These are phyloP conservation scores for Ajuga chamaepitys DNA, from an alignment of 257 asterid genomes.

Conservation along the genomic window DNA sequence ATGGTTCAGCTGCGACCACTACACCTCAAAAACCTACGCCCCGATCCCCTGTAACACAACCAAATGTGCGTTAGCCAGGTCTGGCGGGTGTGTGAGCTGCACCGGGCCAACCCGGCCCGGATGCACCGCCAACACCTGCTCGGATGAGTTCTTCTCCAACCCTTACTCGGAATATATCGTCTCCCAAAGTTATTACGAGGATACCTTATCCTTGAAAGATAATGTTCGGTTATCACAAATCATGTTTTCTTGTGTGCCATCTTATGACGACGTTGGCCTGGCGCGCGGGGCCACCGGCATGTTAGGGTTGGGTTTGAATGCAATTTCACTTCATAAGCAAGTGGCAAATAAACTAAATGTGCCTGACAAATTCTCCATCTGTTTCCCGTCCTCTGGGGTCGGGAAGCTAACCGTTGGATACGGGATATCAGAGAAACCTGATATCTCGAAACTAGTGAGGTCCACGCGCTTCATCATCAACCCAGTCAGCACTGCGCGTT, in stretches of 20 bases:
- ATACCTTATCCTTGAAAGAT: constrained; percentile 1
- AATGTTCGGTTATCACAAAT: background rate
- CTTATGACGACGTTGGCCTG: constrained; percentile 19
- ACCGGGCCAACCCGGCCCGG: constrained; percentile 31
- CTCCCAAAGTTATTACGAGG: constrained; percentile 19
- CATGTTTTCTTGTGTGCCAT: constrained; percentile 21
- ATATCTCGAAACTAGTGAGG: background rate
- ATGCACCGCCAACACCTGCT: constrained; percentile 36
- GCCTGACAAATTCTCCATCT: constrained; percentile 26
- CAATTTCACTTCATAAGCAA: constrained; percentile 26
- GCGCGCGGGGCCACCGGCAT: constrained; percentile 27
- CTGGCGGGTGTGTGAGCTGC: constrained; percentile 27
- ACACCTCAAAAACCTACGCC: constrained; percentile 24
- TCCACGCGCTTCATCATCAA: constrained; percentile 34
- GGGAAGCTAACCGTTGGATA: constrained; percentile 32
- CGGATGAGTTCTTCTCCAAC: constrained; percentile 23
- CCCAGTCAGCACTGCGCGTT: constrained; percentile 24
- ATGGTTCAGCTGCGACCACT: constrained; percentile 37
- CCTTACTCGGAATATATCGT: constrained; percentile 22
- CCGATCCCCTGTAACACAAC: constrained; percentile 28
- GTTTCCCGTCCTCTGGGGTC: constrained; percentile 26
- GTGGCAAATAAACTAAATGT: constrained; percentile 12
- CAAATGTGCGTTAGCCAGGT: constrained; percentile 16
- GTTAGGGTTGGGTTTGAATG: constrained; percentile 23
- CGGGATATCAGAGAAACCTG: background rate